Evolutionary conservation across 2,329 filamentous ascomycete genomes (phyloP).

Genomic region (Curvularia sp.): DNA sequence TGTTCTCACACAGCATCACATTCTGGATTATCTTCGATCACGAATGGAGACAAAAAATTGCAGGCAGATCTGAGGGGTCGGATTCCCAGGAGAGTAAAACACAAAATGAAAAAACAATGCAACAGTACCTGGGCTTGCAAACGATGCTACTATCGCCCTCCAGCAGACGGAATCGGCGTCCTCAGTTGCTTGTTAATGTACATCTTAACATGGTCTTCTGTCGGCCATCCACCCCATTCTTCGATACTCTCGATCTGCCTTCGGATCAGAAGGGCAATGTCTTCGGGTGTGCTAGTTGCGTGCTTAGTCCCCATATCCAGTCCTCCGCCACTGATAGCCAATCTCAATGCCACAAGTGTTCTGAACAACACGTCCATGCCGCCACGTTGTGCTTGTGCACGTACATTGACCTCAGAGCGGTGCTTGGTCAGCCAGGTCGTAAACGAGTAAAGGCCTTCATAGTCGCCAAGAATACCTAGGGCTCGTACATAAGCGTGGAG

Average conservation of each 20-base stretch:
- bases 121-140: background rate
- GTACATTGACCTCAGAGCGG: slow-evolving; percentile 36
- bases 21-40: background rate
- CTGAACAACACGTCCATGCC: slow-evolving; percentile 40
- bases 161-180: slow-evolving; percentile 20
- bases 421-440: slow-evolving; percentile 63
- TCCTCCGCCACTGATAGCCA: slow-evolving; percentile 49
- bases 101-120: background rate
- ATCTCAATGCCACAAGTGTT: slow-evolving; percentile 51
- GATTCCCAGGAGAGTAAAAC: background rate
- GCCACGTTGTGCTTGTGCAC: slow-evolving; percentile 34
- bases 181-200: slow-evolving; percentile 30
- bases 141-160: slow-evolving; percentile 17
- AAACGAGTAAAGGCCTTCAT: slow-evolving; percentile 63
- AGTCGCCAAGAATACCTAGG: slow-evolving; percentile 67
- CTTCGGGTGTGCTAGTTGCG: slow-evolving; percentile 32
- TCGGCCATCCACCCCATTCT: slow-evolving; percentile 55
- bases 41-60: background rate
- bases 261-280: slow-evolving; percentile 43
- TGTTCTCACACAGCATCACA: background rate
- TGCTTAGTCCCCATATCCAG: slow-evolving; percentile 3
- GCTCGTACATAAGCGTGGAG: slow-evolving; percentile 69
- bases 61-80: background rate
- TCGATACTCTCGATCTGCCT: slow-evolving; percentile 46
- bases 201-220: slow-evolving; percentile 51